Conservation (phyloP, 2,329 filamentous ascomycete species). For the Talaromyces pinophilus region DNA sequence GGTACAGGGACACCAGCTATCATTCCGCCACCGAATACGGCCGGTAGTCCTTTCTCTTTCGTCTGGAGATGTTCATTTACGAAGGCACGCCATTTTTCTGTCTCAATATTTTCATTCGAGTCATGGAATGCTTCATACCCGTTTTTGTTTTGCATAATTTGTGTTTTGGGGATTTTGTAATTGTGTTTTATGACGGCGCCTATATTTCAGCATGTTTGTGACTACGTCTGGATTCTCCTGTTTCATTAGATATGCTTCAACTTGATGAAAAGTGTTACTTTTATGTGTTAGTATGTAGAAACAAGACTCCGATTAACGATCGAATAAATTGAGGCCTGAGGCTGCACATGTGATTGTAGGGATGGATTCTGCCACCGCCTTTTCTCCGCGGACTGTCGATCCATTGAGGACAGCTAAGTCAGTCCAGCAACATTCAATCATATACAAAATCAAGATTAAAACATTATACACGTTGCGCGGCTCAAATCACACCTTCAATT, state of each 20-base stretch:
- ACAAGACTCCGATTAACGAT: background rate
- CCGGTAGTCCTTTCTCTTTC: constrained; percentile 22
- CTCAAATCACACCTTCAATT: background rate
- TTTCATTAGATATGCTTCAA: constrained; percentile 6
- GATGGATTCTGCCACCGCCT: constrained; percentile 30
- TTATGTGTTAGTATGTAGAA: background rate
- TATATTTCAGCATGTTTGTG: constrained; percentile 7
- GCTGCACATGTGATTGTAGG: background rate
- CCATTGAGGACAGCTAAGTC: constrained; percentile 32
- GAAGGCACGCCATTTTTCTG: constrained; percentile 21
- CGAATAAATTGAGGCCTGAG: background rate
- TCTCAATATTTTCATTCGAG: background rate
- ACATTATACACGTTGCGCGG: background rate
- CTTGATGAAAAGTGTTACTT: constrained; percentile 7
- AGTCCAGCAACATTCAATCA: background rate
- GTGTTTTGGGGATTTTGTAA: constrained; percentile 1
- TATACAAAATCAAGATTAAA: background rate
- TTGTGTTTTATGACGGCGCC: constrained; percentile 10
- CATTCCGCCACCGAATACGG: constrained; percentile 31
- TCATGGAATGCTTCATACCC: constrained; percentile 1
- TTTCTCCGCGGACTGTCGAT: constrained; percentile 22
- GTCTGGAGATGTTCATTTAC: constrained; percentile 6
- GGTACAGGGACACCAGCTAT: constrained; percentile 26
- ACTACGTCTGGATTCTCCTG: background rate
- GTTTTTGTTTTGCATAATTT: constrained; percentile 17